Base-by-base conservation (phyloP, 108 stramenopile genomes). In the Cyclotella cryptica region DNA sequence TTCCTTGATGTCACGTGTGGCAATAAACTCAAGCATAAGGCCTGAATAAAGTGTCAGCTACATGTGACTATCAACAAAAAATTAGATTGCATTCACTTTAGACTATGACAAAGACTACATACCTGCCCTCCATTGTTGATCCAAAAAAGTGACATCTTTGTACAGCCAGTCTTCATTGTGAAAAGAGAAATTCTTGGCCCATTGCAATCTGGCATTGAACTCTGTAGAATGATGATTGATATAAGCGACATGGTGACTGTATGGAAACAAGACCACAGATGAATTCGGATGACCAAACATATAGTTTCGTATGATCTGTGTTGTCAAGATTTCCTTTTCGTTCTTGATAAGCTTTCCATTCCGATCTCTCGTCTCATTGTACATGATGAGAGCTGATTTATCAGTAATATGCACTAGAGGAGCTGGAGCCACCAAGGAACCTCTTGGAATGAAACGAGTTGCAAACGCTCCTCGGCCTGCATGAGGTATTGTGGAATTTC, bases 401-500 rank as follows among this genome's bases (percentile, higher is more conserved):
- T 89, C 80, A 1, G 80, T 71, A 51, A 92, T 61, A 45, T 88
- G 89, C 63, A 93, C 64, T 17, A 93, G 41, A 9, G 92, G 92
- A 12, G 80, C 80, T 12, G 89, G 89, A 24, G 84, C 71, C n/a
- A 93, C 87, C 27, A 90, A 40, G 10, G 63, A 54, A 0, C 87
- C 92, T 72, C 81, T 71, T 6, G 75, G 59, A 54, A 93, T 86
- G 45, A 81, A 80, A 24, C 88, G 76, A n/a, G 72, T 86, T 3
- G 89, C 89, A 83, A 93, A 89, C 12, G 90, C 92, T 9, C 92
- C 92, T 18, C 88, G 71, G 12, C 92, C 92, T 10, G 89, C 91
- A 69, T 86, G 71, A 10, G 88, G 87, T 10, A 92, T 81, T 17
- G 64, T 81, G 43, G 86, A 87, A 3, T 53, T 49, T 0, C 78